Conservation (phyloP, 2,329 filamentous ascomycete genomes). For the Bipolaris bicolor region DNA sequence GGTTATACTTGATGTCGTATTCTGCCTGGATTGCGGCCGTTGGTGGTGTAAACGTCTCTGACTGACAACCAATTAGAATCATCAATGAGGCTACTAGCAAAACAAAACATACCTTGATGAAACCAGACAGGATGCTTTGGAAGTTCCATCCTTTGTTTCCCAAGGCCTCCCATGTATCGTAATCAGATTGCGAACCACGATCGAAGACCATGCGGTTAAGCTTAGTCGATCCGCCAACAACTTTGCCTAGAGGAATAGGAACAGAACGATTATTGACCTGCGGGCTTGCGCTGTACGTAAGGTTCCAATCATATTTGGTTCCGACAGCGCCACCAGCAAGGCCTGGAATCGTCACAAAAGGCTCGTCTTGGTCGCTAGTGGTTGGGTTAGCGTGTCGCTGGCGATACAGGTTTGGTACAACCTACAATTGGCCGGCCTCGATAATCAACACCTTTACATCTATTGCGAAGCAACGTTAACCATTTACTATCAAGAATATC, state of each 20-base stretch:
- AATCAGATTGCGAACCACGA: slow-evolving; percentile 37
- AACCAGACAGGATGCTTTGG: slow-evolving; percentile 32
- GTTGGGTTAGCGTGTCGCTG: slow-evolving; percentile 8
- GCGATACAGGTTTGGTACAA: neutral
- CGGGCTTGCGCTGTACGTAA: slow-evolving; percentile 21
- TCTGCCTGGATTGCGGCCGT: slow-evolving; percentile 24
- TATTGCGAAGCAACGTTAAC: slow-evolving; percentile 5
- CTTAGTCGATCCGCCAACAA: slow-evolving; percentile 35
- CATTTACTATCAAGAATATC: neutral
- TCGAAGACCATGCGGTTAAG: slow-evolving; percentile 51
- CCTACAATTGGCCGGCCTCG: slow-evolving; percentile 34
- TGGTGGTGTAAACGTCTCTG: slow-evolving; percentile 29
- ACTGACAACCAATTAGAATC: slow-evolving; percentile 19
- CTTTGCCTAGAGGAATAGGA: slow-evolving; percentile 25
- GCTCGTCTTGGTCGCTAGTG: slow-evolving; percentile 28
- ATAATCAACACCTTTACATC: slow-evolving; percentile 30
- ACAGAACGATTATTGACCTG: slow-evolving; percentile 20
- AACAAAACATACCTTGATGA: slow-evolving; percentile 25
- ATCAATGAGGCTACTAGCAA: neutral
- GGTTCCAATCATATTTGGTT: slow-evolving; percentile 38
- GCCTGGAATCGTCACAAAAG: slow-evolving; percentile 31
- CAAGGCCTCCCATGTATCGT: slow-evolving; percentile 37
- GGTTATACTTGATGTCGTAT: slow-evolving; percentile 27
- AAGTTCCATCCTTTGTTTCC: slow-evolving; percentile 39
- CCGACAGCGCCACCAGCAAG: slow-evolving; percentile 32